Evolutionary conservation across 208 protist genomes (phyloP).

Genomic region (Trypanosoma grayi): DNA sequence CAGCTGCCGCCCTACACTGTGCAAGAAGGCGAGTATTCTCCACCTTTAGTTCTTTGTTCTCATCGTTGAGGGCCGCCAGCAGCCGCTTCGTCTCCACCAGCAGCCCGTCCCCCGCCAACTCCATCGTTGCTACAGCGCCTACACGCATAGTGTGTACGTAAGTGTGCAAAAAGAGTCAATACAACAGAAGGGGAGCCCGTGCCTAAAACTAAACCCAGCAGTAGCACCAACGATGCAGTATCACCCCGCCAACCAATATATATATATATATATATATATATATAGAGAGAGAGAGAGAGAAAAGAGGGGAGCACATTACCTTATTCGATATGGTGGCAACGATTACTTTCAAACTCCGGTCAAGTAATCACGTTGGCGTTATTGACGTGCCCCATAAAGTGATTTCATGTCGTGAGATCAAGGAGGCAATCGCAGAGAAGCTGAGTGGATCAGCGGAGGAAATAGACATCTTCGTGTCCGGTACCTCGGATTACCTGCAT

Average conservation of each 20-base stretch:
- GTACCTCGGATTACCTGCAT: conserved; percentile 65
- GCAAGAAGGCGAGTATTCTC: conserved; percentile 22
- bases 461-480: conserved; percentile 71
- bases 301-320: too few relatives aligned
- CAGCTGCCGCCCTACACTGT: conserved; percentile 3
- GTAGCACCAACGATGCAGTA: neutral
- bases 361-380: conserved; percentile 74
- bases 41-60: conserved; percentile 28
- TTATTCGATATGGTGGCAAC: conserved; percentile 42
- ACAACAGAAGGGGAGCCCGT: too few relatives aligned
- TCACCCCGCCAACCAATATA: neutral
- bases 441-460: conserved; percentile 68
- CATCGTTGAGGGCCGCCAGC: conserved; percentile 28
- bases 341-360: conserved; percentile 79
- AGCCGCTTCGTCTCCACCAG: conserved; percentile 20
- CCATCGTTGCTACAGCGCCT: conserved; percentile 4
- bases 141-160: too few relatives aligned
- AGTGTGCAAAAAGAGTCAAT: too few relatives aligned
- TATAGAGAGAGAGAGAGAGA: too few relatives aligned
- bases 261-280: neutral
- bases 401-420: conserved; percentile 61
- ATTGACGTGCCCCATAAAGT: conserved; percentile 71
- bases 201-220: too few relatives aligned
- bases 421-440: conserved; percentile 70
- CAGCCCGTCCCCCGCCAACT: conserved; percentile 7